A percentile compares a stretch with the other conserved stretches of the same genome.
phyloP scores from a whole-genome alignment of 2,329 filamentous ascomycete species.

The Aureobasidium melanogenum region DNA sequence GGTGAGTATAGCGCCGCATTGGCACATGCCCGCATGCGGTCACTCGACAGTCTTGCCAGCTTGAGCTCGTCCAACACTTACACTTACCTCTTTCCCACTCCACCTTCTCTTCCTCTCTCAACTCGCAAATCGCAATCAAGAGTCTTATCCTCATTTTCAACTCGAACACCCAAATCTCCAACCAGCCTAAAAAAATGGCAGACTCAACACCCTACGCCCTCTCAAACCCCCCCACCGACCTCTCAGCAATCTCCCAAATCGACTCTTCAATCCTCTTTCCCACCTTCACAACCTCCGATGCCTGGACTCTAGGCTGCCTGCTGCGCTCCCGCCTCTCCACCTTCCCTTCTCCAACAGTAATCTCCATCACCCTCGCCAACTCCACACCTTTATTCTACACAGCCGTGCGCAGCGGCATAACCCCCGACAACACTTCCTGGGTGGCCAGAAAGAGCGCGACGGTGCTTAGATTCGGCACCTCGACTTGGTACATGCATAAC shows the following conservation, averaged over 20 bases:
- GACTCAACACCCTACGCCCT: slow-evolving; percentile 4
- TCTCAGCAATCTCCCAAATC: slow-evolving; percentile 18
- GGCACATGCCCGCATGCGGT: neutral
- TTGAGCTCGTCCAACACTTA: neutral
- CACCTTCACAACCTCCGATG: slow-evolving; percentile 55
- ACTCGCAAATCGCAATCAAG: neutral
- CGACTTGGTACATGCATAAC: slow-evolving; percentile 62
- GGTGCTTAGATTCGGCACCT: slow-evolving; percentile 61
- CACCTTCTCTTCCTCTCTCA: no score
- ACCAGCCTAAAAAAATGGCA: neutral
- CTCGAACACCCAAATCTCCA: neutral
- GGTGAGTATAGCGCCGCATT: neutral
- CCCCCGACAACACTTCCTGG: slow-evolving; percentile 50
- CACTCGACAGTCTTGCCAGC: neutral
- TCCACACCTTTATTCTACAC: slow-evolving; percentile 59
- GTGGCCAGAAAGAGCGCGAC: slow-evolving; percentile 62
- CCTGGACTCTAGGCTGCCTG: slow-evolving; percentile 56
- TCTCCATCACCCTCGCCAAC: slow-evolving; percentile 56
- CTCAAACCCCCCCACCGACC: slow-evolving; percentile 14
- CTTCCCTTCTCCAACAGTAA: slow-evolving; percentile 47
- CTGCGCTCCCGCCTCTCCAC: slow-evolving; percentile 55
- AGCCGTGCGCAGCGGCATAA: slow-evolving; percentile 56
- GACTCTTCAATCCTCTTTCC: slow-evolving; percentile 38
- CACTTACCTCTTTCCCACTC: neutral
- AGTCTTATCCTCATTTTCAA: no score